Conservation (phyloP, 2,329 filamentous ascomycete genomes). For the Penicillium sclerotigenum region DNA sequence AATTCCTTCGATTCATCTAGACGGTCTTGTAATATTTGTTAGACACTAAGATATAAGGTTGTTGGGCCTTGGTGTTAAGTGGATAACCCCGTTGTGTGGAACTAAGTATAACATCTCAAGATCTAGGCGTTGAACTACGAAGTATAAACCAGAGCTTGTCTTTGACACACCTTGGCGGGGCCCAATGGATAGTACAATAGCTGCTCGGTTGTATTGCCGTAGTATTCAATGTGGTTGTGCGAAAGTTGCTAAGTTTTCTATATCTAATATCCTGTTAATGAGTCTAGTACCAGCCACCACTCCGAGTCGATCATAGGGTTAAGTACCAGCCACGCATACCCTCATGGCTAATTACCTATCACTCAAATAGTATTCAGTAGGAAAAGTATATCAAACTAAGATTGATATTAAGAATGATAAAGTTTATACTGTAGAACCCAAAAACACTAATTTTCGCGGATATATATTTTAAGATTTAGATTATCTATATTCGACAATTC, state of each 20-base stretch:
- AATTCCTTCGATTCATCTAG: conserved; percentile 16
- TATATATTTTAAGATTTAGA: neutral
- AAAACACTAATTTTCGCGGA: neutral
- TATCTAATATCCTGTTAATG: neutral
- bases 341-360: neutral
- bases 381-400: no score
- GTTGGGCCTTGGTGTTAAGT: neutral
- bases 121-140: neutral
- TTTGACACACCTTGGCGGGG: neutral
- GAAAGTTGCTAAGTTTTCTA: neutral
- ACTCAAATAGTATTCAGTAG: neutral
- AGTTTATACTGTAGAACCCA: no score
- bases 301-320: neutral
- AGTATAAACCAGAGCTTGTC: neutral
- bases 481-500: neutral
- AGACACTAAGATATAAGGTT: conserved; percentile 8
- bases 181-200: neutral
- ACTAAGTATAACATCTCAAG: neutral
- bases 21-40: neutral
- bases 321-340: neutral
- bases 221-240: neutral
- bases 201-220: neutral
- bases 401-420: neutral
- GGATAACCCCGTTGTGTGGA: conserved; percentile 3
- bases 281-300: neutral